Evolutionary conservation across 169 alveolate species (phyloP).

Genomic region (Babesia bovis): DNA sequence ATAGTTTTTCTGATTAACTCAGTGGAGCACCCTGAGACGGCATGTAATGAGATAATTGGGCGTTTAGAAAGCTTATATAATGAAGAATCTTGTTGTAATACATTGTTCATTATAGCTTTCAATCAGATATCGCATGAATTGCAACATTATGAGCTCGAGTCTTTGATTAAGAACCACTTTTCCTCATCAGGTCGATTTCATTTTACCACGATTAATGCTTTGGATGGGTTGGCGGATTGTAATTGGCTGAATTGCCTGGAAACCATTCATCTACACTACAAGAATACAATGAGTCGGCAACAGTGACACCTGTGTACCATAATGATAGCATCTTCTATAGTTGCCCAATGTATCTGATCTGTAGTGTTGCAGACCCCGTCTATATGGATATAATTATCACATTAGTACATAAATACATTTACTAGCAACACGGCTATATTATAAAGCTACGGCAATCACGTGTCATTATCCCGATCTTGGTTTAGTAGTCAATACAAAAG

Average conservation of each 20-base stretch:
- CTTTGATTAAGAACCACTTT: background rate
- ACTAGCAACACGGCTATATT: too few species aligned
- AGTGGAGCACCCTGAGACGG: constrained; percentile 36
- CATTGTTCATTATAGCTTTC: constrained; percentile 36
- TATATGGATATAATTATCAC: too few species aligned
- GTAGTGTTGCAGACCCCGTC: too few species aligned
- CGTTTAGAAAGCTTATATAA: constrained; percentile 26
- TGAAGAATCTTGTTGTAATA: constrained; percentile 26
- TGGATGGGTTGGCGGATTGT: constrained; percentile 1
- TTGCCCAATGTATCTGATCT: too few species aligned
- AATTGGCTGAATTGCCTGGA: constrained; percentile 8
- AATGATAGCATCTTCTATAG: too few species aligned
- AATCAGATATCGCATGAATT: constrained; percentile 24
- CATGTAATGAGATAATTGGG: constrained; percentile 26
- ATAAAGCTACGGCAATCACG: too few species aligned
- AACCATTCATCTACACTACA: constrained; percentile 7
- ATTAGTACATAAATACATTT: too few species aligned
- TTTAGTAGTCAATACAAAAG: too few species aligned
- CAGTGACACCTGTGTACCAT: too few species aligned
- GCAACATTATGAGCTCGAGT: background rate
- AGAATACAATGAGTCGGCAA: constrained; percentile 3
- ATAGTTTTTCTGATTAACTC: constrained; percentile 50
- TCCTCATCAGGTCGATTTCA: background rate
- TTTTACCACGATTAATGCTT: background rate
- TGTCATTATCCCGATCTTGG: too few species aligned